Percentiles rank a stretch among this genome's conserved stretches.
These are phyloP conservation scores for Cutaneotrichosporon cutaneum DNA, from an alignment of 1,284 basidiomycete species.

Conservation along the genomic window DNA sequence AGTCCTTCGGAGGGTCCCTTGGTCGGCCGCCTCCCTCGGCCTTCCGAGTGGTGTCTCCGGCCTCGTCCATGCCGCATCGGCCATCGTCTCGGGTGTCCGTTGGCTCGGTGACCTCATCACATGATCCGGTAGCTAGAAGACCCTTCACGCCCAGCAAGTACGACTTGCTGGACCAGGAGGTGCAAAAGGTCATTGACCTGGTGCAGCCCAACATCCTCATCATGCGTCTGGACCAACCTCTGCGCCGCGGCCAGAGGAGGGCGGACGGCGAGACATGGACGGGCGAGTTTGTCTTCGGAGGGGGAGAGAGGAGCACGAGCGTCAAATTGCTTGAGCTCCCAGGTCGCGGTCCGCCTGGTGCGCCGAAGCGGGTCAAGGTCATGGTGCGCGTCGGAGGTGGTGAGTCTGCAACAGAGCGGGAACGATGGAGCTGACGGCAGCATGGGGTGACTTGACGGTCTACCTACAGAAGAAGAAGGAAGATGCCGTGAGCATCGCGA, in stretches of 20 bases:
- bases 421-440: constrained; percentile 11
- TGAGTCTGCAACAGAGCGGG: constrained; percentile 5
- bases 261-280: constrained; percentile 47
- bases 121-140: constrained; percentile 16
- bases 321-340: constrained; percentile 42
- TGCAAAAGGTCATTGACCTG: constrained; percentile 32
- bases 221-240: constrained; percentile 39
- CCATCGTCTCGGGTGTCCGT: constrained; percentile 35
- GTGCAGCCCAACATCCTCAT: constrained; percentile 35
- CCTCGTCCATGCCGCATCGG: constrained; percentile 20
- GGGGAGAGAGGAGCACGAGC: constrained; percentile 31
- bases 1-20: constrained; percentile 11
- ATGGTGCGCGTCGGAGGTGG: constrained; percentile 39
- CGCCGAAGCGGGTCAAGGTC: constrained; percentile 33
- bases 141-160: constrained; percentile 44
- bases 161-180: constrained; percentile 44
- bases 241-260: constrained; percentile 43
- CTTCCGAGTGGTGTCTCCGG: constrained; percentile 36
- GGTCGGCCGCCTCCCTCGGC: constrained; percentile 38
- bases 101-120: not conserved
- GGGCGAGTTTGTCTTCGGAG: constrained; percentile 48
- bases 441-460: constrained; percentile 36
- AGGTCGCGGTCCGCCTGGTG: constrained; percentile 17
- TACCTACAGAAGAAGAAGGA: constrained; percentile 28
- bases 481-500: constrained; percentile 12